phyloP scores from a whole-genome alignment of 2,329 filamentous ascomycete genomes.

The Phyllosticta citriasiana region DNA sequence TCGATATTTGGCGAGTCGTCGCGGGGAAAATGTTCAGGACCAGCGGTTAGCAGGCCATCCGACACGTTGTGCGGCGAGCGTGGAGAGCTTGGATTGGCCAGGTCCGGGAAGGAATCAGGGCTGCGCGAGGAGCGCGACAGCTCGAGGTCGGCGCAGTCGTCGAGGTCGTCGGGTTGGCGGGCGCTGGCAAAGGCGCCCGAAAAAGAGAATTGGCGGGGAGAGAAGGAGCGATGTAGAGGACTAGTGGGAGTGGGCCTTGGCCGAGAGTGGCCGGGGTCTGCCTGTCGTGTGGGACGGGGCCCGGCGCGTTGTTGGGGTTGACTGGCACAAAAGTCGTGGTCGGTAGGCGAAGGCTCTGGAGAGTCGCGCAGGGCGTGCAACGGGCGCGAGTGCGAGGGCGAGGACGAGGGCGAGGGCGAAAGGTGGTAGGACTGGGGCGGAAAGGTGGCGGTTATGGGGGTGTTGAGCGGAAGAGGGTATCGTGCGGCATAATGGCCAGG shows the following conservation, averaged over 20 bases:
- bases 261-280: neutral
- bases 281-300: neutral
- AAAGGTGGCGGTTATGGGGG: neutral
- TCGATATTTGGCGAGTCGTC: constrained; percentile 5
- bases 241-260: neutral
- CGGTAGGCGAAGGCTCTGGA: neutral
- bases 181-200: neutral
- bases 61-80: constrained; percentile 30
- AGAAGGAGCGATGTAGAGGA: neutral
- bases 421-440: neutral
- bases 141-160: neutral
- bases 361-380: constrained; percentile 2
- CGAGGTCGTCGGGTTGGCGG: neutral
- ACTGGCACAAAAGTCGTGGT: neutral
- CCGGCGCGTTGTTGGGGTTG: neutral
- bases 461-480: constrained; percentile 5
- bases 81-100: constrained; percentile 21
- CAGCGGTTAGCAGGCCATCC: constrained; percentile 26
- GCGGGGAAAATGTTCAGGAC: neutral
- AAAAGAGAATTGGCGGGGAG: neutral
- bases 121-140: constrained; percentile 3
- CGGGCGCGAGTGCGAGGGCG: neutral
- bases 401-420: no score
- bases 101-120: neutral
- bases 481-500: constrained; percentile 7